Conservation (phyloP, 495 filamentous ascomycete species). For the Daldinia bambusicola region DNA sequence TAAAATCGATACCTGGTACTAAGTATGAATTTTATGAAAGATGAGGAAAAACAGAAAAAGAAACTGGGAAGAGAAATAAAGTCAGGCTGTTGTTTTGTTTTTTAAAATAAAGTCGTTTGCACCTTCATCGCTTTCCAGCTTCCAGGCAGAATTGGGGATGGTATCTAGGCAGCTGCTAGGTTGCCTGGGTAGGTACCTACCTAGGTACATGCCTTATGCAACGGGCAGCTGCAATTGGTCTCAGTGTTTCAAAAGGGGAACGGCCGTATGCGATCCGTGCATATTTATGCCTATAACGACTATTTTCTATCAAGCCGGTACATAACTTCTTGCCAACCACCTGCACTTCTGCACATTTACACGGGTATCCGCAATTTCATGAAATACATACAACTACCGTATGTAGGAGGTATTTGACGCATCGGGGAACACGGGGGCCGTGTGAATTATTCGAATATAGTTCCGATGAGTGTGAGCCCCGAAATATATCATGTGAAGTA, state of each 20-base stretch:
- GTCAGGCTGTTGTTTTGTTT: neutral
- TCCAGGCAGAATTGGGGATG: neutral
- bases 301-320: neutral
- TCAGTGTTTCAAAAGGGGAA: slow-evolving; percentile 2
- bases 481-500: neutral
- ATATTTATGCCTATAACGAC: neutral
- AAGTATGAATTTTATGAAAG: neutral
- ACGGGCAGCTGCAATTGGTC: neutral
- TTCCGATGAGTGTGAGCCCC: neutral
- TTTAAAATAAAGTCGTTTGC: neutral
- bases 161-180: slow-evolving; percentile 1
- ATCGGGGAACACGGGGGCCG: too few species aligned
- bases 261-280: slow-evolving; percentile 15
- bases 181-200: slow-evolving; percentile 10
- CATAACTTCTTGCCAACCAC: neutral
- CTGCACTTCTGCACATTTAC: neutral
- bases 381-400: too few species aligned
- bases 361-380: neutral
- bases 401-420: too few species aligned
- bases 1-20: neutral
- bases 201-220: neutral
- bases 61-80: neutral
- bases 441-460: neutral
- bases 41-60: neutral
- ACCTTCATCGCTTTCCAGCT: neutral